Conservation (phyloP, 345 rosid species). For the Theobroma cacao region DNA sequence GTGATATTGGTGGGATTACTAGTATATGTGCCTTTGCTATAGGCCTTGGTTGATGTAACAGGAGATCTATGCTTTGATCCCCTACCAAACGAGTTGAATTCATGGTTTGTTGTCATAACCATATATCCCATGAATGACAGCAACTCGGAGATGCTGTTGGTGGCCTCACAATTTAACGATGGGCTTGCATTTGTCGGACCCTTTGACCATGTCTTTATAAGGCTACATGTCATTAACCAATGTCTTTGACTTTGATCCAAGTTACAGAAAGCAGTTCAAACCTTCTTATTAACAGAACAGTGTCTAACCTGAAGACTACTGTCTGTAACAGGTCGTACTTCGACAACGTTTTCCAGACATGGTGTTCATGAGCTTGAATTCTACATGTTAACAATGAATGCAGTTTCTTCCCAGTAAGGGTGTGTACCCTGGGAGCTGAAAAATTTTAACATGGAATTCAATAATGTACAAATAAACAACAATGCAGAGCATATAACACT, state of each 20-base stretch:
- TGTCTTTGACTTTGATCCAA: background rate
- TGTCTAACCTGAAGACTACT: background rate
- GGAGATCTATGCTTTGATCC: too few species aligned
- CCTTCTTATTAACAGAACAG: background rate
- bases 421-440: conserved; percentile 1
- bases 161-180: too few species aligned
- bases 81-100: too few species aligned
- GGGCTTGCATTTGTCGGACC: too few species aligned
- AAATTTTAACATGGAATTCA: conserved; percentile 7
- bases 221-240: too few species aligned
- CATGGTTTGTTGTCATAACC: too few species aligned
- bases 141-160: too few species aligned
- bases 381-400: conserved; percentile 1
- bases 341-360: background rate
- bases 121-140: too few species aligned
- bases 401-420: conserved; percentile 4
- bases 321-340: background rate
- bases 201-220: background rate
- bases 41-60: too few species aligned
- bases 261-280: background rate
- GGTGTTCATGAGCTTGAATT: background rate
- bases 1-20: too few species aligned
- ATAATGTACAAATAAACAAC: background rate
- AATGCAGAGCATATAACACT: background rate
- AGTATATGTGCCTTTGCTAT: too few species aligned